Evolutionary conservation across 257 asterid species (phyloP), one percentile per base, ranked within the genome.

Genomic region (Solanum paucissectum): DNA sequence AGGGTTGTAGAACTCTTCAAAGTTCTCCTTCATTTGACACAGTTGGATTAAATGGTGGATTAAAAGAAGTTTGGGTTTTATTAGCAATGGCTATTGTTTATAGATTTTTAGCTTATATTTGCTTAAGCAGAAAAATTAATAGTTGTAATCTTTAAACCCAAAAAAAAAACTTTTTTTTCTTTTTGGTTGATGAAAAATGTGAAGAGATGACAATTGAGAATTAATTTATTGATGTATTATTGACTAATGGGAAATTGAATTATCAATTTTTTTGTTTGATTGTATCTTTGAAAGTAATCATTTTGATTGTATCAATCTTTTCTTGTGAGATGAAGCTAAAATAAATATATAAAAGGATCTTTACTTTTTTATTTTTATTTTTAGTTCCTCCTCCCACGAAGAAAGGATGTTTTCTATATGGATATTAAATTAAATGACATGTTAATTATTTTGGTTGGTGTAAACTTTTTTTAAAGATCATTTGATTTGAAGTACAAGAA

Each of bases 11-110:
- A 81, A 90, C 76, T 12, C 93, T 97, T 85, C 99, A 95, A 87
- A 96, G 88, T 88, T 96, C 99, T 27, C 98, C 99, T 34, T 93
- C 98, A 6, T 96, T 96, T 75, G 98, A 95, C 92, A 95, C 98
- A 1, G 92, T 95, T 12, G 88, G 92, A 62, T 90, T 97, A 87
- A 89, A 87, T 72, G 98, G 98, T 14, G 99, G 98, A 71, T 82
- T 95, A 29, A 86, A 87, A 72, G 98, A 97, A 91, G 96, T 95
- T 73, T 97, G 98, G 99, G 91, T 95, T 58, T 55, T 97, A 14
- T 40, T 95, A 76, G 98, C 94, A 16, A 97, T 97, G 99, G 98
- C 98, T 23, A 44, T 95, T 44, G 98, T 91, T 62, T 97, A 95
- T 86, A 90, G 99, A 16, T 14, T 95, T 11, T 92, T 87, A 25